Evolutionary conservation across 768 basidiomycete genomes (phyloP).

Genomic region (Strobilomyces echinocephalus): DNA sequence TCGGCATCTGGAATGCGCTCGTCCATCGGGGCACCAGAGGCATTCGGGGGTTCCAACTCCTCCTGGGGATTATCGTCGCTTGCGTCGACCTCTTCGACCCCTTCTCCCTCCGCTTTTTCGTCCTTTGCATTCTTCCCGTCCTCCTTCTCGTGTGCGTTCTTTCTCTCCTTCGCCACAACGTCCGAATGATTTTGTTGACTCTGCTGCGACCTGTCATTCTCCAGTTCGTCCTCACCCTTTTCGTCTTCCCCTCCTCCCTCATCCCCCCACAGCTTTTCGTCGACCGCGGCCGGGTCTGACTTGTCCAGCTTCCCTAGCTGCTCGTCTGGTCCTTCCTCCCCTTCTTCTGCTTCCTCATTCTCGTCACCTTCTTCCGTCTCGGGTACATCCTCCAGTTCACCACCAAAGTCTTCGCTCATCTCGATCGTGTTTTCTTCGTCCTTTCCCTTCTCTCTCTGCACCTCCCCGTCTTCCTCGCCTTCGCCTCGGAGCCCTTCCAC

Average conservation of each 20-base stretch:
- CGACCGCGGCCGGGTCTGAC: conserved; percentile 76
- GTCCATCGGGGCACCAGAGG: conserved; percentile 66
- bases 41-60: conserved; percentile 42
- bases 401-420: conserved; percentile 88
- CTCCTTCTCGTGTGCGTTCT: conserved; percentile 30
- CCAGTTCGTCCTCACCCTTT: conserved; percentile 47
- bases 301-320: conserved; percentile 78
- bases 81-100: conserved; percentile 17
- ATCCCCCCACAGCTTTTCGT: conserved; percentile 97
- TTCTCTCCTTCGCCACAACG: conserved; percentile 73
- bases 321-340: conserved; percentile 67
- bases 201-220: conserved; percentile 56
- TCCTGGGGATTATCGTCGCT: conserved; percentile 36
- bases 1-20: conserved; percentile 75
- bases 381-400: conserved; percentile 77
- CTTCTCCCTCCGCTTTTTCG: conserved; percentile 24
- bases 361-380: conserved; percentile 44
- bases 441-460: conserved; percentile 36
- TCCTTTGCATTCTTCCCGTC: conserved; percentile 33
- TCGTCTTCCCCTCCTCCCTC: conserved; percentile 56
- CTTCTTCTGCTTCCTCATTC: conserved; percentile 47
- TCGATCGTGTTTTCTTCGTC: conserved; percentile 79
- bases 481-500: conserved; percentile 88
- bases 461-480: conserved; percentile 33
- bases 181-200: conserved; percentile 51